phyloP scores from a whole-genome alignment of 441 rosid genomes.

The Populus tomentosa region DNA sequence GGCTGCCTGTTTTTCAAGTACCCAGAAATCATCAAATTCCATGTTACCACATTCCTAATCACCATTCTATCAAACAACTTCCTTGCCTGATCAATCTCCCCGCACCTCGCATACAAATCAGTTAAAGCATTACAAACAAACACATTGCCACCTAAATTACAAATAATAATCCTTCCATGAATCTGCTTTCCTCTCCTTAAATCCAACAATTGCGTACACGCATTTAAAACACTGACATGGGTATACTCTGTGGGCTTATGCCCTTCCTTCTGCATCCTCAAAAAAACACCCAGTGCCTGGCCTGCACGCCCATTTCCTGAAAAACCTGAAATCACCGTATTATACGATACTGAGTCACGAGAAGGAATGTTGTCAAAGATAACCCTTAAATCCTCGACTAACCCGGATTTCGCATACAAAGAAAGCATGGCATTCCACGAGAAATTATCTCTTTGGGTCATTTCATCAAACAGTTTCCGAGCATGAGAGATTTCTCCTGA shows the following conservation, averaged over 20 bases:
- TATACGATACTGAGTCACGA: constrained; percentile 67
- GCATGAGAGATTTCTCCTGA: constrained; percentile 25
- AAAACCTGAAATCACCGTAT: constrained; percentile 75
- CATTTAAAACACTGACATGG: constrained; percentile 61
- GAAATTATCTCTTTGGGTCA: constrained; percentile 42
- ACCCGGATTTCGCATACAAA: constrained; percentile 44
- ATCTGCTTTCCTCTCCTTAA: constrained; percentile 56
- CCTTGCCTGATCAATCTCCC: constrained; percentile 54
- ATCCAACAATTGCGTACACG: constrained; percentile 62
- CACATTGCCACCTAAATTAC: constrained; percentile 38
- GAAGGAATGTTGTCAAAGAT: constrained; percentile 57
- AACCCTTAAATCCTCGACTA: constrained; percentile 36
- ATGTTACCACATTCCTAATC: constrained; percentile 51
- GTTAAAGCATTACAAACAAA: constrained; percentile 62
- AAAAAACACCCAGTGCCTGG: constrained; percentile 50
- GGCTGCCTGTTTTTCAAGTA: constrained; percentile 35
- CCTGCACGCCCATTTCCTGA: constrained; percentile 46
- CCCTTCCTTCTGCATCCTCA: constrained; percentile 49
- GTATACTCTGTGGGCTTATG: constrained; percentile 67
- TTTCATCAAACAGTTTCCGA: constrained; percentile 15
- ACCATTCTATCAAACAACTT: constrained; percentile 55
- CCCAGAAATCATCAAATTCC: constrained; percentile 43
- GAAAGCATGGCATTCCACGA: constrained; percentile 64
- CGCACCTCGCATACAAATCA: constrained; percentile 79
- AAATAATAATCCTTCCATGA: constrained; percentile 40